These are phyloP conservation scores for Platanus orientalis DNA, from an alignment of 164 flowering plant genomes.

Conservation along the genomic window DNA sequence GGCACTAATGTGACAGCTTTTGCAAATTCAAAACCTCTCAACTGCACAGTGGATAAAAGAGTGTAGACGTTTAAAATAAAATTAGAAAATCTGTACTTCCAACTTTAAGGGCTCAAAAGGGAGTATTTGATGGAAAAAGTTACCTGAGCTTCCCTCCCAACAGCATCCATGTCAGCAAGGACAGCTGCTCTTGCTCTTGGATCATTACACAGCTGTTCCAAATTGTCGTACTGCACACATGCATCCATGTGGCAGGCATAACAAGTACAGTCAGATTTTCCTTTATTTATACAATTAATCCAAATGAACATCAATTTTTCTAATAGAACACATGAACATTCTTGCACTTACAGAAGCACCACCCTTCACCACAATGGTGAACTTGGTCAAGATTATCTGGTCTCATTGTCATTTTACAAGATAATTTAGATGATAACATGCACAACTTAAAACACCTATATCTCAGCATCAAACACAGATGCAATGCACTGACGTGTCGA, in stretches of 20 bases:
- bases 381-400: too few relatives aligned
- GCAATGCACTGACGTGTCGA: too few relatives aligned
- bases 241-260: neutral
- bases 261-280: neutral
- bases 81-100: neutral
- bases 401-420: too few relatives aligned
- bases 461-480: too few relatives aligned
- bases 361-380: too few relatives aligned
- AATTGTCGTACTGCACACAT: constrained; percentile 50
- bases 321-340: too few relatives aligned
- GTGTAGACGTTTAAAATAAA: neutral
- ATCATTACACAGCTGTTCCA: constrained; percentile 60
- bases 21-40: constrained; percentile 92
- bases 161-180: constrained; percentile 80
- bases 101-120: neutral
- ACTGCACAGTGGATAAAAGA: constrained; percentile 32
- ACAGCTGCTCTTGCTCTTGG: constrained; percentile 79
- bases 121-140: neutral
- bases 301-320: too few relatives aligned
- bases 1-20: constrained; percentile 77
- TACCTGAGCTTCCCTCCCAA: constrained; percentile 88
- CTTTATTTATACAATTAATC: too few relatives aligned
- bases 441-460: too few relatives aligned
- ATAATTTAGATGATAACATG: too few relatives aligned
- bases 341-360: too few relatives aligned